Base-by-base conservation (phyloP, 2,329 filamentous ascomycete species). In the Malbranchea cinnamomea region DNA sequence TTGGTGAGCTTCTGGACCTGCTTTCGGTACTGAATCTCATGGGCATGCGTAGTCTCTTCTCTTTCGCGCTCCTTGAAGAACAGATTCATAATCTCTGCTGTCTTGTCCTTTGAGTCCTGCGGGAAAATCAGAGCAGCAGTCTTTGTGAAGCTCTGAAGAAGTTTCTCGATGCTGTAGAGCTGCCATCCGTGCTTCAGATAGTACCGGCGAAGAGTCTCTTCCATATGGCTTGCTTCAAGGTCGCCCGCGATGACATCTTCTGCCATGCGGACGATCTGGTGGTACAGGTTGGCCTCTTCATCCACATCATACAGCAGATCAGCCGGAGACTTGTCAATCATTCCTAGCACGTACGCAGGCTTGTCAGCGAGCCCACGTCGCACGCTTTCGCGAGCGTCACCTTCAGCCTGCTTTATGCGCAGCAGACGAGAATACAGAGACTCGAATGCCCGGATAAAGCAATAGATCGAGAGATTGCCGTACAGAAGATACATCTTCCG, bases 401-500 rank as follows among this genome's bases (percentile, higher is more conserved):
- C 65, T 44, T 80, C 78, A 47, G 77, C 77, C 35, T 76, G 66
- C 60, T 95, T 95, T 53, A 95, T 73, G 37, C 79, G 78, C 38
- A 78, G 65, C 9, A 98, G 66, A 23, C 89, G 75, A 45, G 75
- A 72, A 56, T 93, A 95, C 4, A 98, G 63, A n/a, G 78, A 79
- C 48, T 93, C 74, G 52, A 98, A 89, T 37, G 93, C 76, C 42
- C 78, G 81, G 61, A 98, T 79, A 65, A 98, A 95, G 55, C 89
- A 85, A 50, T 84, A 93, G 36, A 98, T 77, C 3, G 78, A 82
- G 45, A 83, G 71, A 52, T 94, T 95, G 51, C 77, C 78, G 60
- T 91, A 98, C 50, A 95, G 73, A 49, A 87, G 87, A 61, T 83
- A 92, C 56, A 72, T 75, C 7, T 74, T 74, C 26, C 85, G 79